Evolutionary conservation across 2,329 filamentous ascomycete species (phyloP), one percentile per base, ranked within the genome.

Genomic region (Dissoconium aciculare): DNA sequence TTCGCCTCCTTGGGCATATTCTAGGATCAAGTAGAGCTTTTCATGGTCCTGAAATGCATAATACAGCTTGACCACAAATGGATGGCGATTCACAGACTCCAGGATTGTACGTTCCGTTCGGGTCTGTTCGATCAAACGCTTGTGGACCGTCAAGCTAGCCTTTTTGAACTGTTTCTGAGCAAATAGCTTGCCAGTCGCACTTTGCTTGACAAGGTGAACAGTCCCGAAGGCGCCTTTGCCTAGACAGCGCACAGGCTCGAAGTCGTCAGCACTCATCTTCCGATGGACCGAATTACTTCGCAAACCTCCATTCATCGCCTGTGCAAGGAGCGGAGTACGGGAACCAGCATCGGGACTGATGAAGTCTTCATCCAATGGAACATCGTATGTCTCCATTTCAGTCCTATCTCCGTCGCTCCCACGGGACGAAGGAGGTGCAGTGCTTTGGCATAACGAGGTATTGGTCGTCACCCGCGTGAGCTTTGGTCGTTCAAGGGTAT

Each of bases 141-240:
- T 94, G 59, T 94, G 85, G 23, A 98, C 82, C 1, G 85, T 83
- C 31, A 98, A 64, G 5, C 84, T 92, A 1, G 91, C 89, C 60
- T 98, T 98, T 55, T 87, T 89, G 60, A 98, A 89, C 58, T 95
- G 87, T 63, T 98, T 98, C 62, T 98, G 91, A 1, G 89, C 91
- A 50, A 85, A 98, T 4, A 98, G 69, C 26, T 81, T 76, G 25
- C 89, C 89, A 2, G 85, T 94, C 16, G 72, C 62, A 30, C 73
- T 74, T 59, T 98, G 87, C 59, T 85, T 89, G 38, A 98, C 91
- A 15, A 98, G 68, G 27, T 93, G 63, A 8, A 98, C 91, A 1
- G 87, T 98, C 19, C 89, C 89, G 52, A 89, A 98, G 10, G 89
- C 84, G 28, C 89, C 89, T 53, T 95, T 95, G 34, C 91, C 91